Evolutionary conservation across 192 early-diverging fungal genomes (phyloP), one percentile per base, ranked within the genome.

Genomic region (Gigaspora rosea): DNA sequence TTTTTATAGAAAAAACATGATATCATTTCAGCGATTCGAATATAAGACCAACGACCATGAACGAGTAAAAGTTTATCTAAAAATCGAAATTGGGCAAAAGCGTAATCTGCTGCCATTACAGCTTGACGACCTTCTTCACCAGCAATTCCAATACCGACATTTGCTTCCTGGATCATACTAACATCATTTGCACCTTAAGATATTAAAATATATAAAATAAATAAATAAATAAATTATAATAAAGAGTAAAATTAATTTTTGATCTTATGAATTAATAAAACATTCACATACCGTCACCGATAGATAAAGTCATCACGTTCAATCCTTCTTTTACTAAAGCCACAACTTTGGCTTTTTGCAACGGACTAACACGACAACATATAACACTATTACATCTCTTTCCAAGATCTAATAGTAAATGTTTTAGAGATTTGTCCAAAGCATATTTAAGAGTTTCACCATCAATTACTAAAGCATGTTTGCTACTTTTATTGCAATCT

Each of bases 271-370:
- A 20, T 27, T 61, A 61, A 32, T 8, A 22, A 13, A 61, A 20
- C 11, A 12, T 62, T 16, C 48, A 46, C 33, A 48, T 51, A 76
- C 83, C 93, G 85, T 99, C 97, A 35, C 97, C 97, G 57, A 99
- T 95, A 5, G 96, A 93, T 66, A 99, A 78, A 15, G 94, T 95
- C 90, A 97, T 90, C 5, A 92, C 93, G 57, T 94, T 91, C 35
- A 95, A 85, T 18, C 91, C 88, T 12, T 88, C 81, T 75, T 95
- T 95, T 57, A 97, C 95, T 77, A 97, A 79, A 18, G 85, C 85
- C n/a, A 99, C 97, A 1, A 99, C 94, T 81, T 95, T 83, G 8
- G 96, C 95, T 87, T 99, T 99, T 82, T 99, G 97, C 52, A 95
- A 83, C 10, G 97, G 97, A 63, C 93, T 93, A 20, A 99, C 97